Base-by-base conservation (phyloP, 2,329 filamentous ascomycete genomes). In the Hypoxylon sp. region DNA sequence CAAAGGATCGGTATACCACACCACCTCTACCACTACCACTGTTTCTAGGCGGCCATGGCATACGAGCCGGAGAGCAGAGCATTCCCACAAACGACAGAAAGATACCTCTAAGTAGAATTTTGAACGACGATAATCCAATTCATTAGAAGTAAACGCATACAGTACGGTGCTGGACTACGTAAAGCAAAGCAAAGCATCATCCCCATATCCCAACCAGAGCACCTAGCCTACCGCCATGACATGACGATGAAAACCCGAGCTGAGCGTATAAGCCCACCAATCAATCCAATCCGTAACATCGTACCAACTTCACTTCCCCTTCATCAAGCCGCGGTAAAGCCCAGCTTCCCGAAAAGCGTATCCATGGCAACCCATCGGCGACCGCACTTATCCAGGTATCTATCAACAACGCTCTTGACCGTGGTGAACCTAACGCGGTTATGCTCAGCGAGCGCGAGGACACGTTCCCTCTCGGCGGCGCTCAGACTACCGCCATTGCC, bases 361-460 rank as follows among this genome's bases (percentile, higher is more conserved):
- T 96, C 93, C 94, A 97, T 97, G 71, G 93, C 91, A 55, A 97
- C 94, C 93, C 93, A 97, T 79, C 94, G 91, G 72, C 93, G 84
- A 25, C 94, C 94, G 78, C 94, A 97, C 81, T 95, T 96, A 74
- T 93, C 93, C 72, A 97, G 80, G 80, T 97, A 96, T 74, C 83
- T 88, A 70, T 95, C 93, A 4, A 97, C 92, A 12, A 94, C 88
- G 5, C 85, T 85, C 82, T 90, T 92, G 70, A 95, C 82, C 0
- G 91, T 93, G 9, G 80, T 87, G 76, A 98, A 98, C 66, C 93
- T 84, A 39, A 85, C 83, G 62, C 92, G 87, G 78, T 99, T 99
- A 78, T 94, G 89, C 76, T 94, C 92, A 2, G 89, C 93, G 61
- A 97, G 82, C 1, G 89, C 89, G 21, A 86, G 76, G 9, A 97